A percentile compares a stretch with the other conserved stretches of the same genome.
Conservation (phyloP, 495 filamentous ascomycete genomes). For the Letharia lupina region DNA sequence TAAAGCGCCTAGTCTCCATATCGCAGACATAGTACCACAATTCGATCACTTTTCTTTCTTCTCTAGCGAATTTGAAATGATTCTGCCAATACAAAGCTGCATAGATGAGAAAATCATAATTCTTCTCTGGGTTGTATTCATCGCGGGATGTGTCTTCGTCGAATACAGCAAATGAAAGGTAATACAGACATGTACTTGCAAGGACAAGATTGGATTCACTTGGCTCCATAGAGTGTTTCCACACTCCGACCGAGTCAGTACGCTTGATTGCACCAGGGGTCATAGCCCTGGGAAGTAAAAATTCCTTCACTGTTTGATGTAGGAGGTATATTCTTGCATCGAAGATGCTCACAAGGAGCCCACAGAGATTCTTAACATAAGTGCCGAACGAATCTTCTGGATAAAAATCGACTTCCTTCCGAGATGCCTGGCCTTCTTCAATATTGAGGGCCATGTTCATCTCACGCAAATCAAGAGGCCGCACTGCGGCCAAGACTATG, state of each 20-base stretch:
- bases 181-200: constrained; percentile 8
- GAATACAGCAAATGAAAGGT: too few relatives aligned
- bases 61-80: too few relatives aligned
- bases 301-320: constrained; percentile 33
- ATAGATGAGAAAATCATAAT: too few relatives aligned
- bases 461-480: constrained; percentile 33
- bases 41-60: too few relatives aligned
- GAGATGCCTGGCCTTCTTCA: constrained; percentile 20
- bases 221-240: constrained; percentile 4
- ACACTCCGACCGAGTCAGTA: background rate
- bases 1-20: too few relatives aligned
- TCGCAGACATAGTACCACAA: too few relatives aligned
- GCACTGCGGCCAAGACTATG: constrained; percentile 32
- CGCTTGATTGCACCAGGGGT: background rate
- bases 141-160: too few relatives aligned
- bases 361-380: constrained; percentile 32
- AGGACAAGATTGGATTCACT: constrained; percentile 6
- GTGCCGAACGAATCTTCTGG: constrained; percentile 14
- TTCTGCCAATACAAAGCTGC: too few relatives aligned
- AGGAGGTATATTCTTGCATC: constrained; percentile 33
- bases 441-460: constrained; percentile 35
- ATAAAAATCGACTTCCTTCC: constrained; percentile 26
- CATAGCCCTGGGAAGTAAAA: constrained; percentile 12
- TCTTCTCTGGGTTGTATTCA: too few relatives aligned
- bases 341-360: constrained; percentile 35